phyloP scores from a whole-genome alignment of 768 basidiomycete species.

The Collybia sp. region DNA sequence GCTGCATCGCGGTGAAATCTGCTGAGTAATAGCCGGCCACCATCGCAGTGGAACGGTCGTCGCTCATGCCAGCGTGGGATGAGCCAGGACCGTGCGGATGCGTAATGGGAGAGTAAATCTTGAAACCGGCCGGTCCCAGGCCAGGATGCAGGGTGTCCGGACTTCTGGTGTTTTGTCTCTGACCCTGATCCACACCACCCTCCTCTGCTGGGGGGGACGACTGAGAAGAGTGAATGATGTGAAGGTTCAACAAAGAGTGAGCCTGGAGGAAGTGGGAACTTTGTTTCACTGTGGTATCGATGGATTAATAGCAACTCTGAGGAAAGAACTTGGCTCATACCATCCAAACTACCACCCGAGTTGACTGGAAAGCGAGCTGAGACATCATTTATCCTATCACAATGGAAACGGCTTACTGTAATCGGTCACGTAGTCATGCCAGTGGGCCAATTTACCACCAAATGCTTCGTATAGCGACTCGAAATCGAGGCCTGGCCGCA shows the following conservation, averaged over 20 bases:
- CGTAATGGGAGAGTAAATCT: conserved; percentile 47
- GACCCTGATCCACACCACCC: conserved; percentile 20
- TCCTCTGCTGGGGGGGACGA: conserved; percentile 29
- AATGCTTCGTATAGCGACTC: conserved; percentile 74
- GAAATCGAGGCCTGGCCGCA: conserved; percentile 55
- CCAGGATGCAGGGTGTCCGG: conserved; percentile 52
- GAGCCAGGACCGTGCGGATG: conserved; percentile 21
- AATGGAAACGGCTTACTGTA: conserved; percentile 30
- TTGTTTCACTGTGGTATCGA: conserved; percentile 53
- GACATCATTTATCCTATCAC: not conserved
- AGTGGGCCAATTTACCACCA: conserved; percentile 81
- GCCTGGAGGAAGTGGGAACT: conserved; percentile 85
- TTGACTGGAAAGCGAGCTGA: conserved; percentile 45
- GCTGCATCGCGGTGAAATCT: conserved; percentile 75
- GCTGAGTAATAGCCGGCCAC: conserved; percentile 45
- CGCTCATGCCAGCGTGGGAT: conserved; percentile 9
- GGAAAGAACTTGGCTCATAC: conserved; percentile 32
- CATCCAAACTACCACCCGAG: conserved; percentile 63
- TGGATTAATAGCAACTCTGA: not conserved
- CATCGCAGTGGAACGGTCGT: conserved; percentile 27
- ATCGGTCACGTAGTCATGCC: conserved; percentile 76
- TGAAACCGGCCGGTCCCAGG: conserved; percentile 60
- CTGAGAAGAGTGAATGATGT: conserved; percentile 83
- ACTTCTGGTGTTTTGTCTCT: conserved; percentile 29
- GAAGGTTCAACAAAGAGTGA: conserved; percentile 76